Conservation (phyloP, 179 eudicot species). For the Spergularia azorica region DNA sequence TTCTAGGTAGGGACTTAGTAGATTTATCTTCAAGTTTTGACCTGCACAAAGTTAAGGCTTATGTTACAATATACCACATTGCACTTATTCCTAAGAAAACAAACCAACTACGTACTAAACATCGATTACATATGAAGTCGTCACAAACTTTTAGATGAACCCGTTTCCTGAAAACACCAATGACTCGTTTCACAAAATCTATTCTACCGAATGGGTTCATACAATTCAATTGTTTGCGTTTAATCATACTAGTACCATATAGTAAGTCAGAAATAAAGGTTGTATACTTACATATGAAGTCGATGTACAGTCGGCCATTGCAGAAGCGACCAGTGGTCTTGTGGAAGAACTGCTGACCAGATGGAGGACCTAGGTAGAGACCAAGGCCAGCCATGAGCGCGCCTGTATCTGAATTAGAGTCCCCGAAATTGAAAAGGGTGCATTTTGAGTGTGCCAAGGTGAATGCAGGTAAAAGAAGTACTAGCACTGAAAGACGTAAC, state of each 20-base stretch:
- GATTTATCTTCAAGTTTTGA: slow-evolving; percentile 30
- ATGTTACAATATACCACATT: neutral
- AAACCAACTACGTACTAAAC: too few species aligned
- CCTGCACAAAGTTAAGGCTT: slow-evolving; percentile 22
- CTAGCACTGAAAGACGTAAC: slow-evolving; percentile 10
- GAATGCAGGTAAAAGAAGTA: slow-evolving; percentile 10
- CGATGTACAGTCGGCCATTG: slow-evolving; percentile 41
- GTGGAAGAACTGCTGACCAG: slow-evolving; percentile 45
- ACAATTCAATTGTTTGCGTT: neutral
- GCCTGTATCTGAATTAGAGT: slow-evolving; percentile 42
- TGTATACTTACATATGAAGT: slow-evolving; percentile 32
- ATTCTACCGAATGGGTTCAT: neutral
- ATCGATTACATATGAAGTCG: too few species aligned
- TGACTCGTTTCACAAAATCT: neutral
- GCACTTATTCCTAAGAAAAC: neutral
- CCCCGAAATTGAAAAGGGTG: slow-evolving; percentile 40
- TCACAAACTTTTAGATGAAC: too few species aligned
- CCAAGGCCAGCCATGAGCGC: slow-evolving; percentile 38
- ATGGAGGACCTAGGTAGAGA: slow-evolving; percentile 41
- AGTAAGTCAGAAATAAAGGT: neutral
- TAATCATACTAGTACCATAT: neutral
- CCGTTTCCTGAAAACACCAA: too few species aligned
- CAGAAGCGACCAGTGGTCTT: slow-evolving; percentile 39
- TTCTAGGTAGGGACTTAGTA: slow-evolving; percentile 37
- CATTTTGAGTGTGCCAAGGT: slow-evolving; percentile 33